phyloP scores from a whole-genome alignment of 768 basidiomycete species.

The Psilocybe cubensis region DNA sequence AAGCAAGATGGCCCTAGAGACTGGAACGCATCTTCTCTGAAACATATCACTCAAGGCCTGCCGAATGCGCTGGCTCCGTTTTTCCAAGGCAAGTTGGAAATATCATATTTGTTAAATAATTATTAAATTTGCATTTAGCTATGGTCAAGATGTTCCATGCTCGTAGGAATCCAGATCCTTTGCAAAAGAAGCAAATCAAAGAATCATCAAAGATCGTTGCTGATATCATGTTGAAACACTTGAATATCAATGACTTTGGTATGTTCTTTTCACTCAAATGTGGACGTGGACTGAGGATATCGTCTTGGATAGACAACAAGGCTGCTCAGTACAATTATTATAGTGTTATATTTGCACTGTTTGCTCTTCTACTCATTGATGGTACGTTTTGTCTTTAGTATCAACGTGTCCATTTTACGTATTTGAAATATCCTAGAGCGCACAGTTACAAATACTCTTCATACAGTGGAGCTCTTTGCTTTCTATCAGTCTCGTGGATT shows the following conservation, averaged over 20 bases:
- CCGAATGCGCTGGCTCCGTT: slow-evolving; percentile 79
- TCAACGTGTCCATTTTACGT: slow-evolving; percentile 12
- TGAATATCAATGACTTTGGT: slow-evolving; percentile 60
- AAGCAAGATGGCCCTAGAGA: slow-evolving; percentile 53
- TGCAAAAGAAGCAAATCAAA: slow-evolving; percentile 78
- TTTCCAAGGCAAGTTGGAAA: slow-evolving; percentile 79
- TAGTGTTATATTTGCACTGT: slow-evolving; percentile 49
- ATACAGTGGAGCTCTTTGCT: slow-evolving; percentile 80
- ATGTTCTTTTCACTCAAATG: slow-evolving; percentile 24
- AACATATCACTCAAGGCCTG: slow-evolving; percentile 79
- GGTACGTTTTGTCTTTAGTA: slow-evolving; percentile 33
- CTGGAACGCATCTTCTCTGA: slow-evolving; percentile 75
- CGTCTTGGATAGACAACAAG: slow-evolving; percentile 26
- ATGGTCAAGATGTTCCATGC: slow-evolving; percentile 87
- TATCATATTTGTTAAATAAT: no score
- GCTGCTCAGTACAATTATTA: slow-evolving; percentile 48
- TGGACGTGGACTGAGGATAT: not conserved
- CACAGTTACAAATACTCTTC: slow-evolving; percentile 69
- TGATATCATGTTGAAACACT: slow-evolving; percentile 70
- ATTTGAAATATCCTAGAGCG: slow-evolving; percentile 56
- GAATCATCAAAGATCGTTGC: slow-evolving; percentile 74
- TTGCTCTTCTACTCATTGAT: slow-evolving; percentile 50
- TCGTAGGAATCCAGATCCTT: slow-evolving; percentile 72
- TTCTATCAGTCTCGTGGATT: slow-evolving; percentile 78
- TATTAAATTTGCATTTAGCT: slow-evolving; percentile 44